A percentile compares a stretch with the other conserved stretches of the same genome.
phyloP scores from a whole-genome alignment of 108 stramenopile species.

The Cyclotella cryptica region DNA sequence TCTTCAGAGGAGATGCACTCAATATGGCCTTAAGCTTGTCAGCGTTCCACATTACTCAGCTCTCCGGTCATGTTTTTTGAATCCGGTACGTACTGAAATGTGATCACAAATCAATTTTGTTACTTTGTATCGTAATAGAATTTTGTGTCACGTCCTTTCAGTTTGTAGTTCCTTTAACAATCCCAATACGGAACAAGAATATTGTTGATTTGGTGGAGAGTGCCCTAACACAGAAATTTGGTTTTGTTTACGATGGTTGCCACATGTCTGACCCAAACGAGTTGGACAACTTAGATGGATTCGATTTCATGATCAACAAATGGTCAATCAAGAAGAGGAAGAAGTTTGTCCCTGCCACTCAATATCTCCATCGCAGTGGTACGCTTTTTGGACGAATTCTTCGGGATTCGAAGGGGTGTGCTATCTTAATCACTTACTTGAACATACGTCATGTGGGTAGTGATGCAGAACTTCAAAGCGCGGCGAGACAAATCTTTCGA shows the following conservation, averaged over 20 bases:
- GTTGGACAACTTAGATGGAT: conserved; percentile 65
- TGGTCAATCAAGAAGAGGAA: conserved; percentile 51
- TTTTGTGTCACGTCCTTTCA: conserved; percentile 20
- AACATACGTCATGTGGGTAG: conserved; percentile 43
- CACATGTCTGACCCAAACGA: conserved; percentile 70
- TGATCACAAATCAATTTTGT: neutral
- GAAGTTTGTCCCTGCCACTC: conserved; percentile 58
- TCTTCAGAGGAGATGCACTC: conserved; percentile 76
- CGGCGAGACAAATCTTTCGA: conserved; percentile 41
- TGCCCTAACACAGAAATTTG: conserved; percentile 51
- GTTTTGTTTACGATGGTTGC: conserved; percentile 84
- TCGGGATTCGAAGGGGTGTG: conserved; percentile 34
- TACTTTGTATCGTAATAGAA: conserved; percentile 6
- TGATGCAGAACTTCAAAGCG: conserved; percentile 32
- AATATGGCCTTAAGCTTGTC: conserved; percentile 80
- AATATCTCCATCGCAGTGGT: conserved; percentile 81
- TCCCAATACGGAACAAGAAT: conserved; percentile 52
- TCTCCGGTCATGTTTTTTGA: conserved; percentile 65
- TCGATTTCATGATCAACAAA: conserved; percentile 65
- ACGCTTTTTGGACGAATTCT: conserved; percentile 62
- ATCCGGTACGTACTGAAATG: conserved; percentile 52
- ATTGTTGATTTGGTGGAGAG: conserved; percentile 58
- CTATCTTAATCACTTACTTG: conserved; percentile 45
- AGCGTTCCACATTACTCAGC: conserved; percentile 69
- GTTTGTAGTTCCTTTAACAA: conserved; percentile 69